Base-by-base conservation (phyloP, 129 eudicot genomes). In the Artemisia argyi region DNA sequence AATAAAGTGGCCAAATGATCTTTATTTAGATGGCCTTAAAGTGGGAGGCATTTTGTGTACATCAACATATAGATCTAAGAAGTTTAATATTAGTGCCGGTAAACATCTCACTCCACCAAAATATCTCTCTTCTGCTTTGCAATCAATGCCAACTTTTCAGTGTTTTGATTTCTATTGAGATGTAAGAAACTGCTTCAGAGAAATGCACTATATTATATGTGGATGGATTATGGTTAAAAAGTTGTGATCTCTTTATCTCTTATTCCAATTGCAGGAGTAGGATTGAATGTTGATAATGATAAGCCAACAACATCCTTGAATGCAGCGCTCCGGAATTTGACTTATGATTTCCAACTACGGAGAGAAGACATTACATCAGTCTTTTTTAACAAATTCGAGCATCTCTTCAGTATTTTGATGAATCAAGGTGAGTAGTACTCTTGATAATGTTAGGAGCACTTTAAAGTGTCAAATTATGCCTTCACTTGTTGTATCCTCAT, bases 1-100 rank as follows among this genome's bases (percentile, higher is more conserved):
- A 83, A 91, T 95, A 77, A 95, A 95, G 86, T 95, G 99, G 99
- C 99, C 99, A 58, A 95, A 95, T 80, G 99, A 95, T 86, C 91
- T 95, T 61, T 95, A 90, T 80, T 65, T 95, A 70, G 81, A 85
- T 76, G 97, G 96, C 63, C 90, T 88, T 61, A 95, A 95, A 86
- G 91, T 95, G 75, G 99, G 97, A 78, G 99, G 99, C 64, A 85
- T 95, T 75, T 76, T 95, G 87, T 90, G 96, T 85, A 95, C 99
- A 65, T 95, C 99, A 68, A 86, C 96, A 4, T 95, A 95, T 73
- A 83, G 72, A 66, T 79, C 94, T 69, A 91, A 91, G 87, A 95
- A 85, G 89, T 95, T 95, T 69, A 86, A 86, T 76, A 73, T 95
- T 69, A 79, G 91, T 88, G 96, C 87, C 58, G 99, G 99, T 95